Conservation (phyloP, 2,329 filamentous ascomycete genomes). For the Apiospora koreana region DNA sequence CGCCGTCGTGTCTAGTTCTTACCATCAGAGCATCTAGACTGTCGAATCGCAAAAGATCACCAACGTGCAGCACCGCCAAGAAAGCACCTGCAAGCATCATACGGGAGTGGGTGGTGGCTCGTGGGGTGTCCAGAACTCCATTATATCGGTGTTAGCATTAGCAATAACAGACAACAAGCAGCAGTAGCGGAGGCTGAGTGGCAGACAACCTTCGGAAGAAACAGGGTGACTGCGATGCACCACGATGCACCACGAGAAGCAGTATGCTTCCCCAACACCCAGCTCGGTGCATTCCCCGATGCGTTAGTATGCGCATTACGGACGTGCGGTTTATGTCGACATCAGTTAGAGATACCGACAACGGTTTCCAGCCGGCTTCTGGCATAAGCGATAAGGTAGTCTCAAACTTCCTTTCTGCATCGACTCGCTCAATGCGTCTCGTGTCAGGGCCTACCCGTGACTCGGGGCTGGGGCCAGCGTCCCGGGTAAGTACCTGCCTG, state of each 20-base stretch:
- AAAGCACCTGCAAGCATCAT: conserved; percentile 1
- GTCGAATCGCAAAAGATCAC: background rate
- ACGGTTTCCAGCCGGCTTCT: background rate
- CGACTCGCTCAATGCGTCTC: conserved; percentile 1
- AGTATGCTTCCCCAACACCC: background rate
- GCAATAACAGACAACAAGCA: background rate
- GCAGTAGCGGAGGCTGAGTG: background rate
- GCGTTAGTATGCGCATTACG: background rate
- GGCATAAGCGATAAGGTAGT: background rate
- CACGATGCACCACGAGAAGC: conserved; percentile 5
- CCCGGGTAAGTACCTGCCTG: background rate
- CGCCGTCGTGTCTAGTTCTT: background rate
- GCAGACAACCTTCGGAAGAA: conserved; percentile 2
- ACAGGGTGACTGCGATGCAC: conserved; percentile 2
- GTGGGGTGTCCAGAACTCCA: background rate
- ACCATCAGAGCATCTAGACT: background rate
- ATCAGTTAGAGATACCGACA: background rate
- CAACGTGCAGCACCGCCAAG: conserved; percentile 3
- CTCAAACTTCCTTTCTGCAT: background rate
- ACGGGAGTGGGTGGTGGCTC: conserved; percentile 1
- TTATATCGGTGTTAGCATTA: background rate
- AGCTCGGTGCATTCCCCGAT: background rate
- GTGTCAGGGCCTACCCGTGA: background rate
- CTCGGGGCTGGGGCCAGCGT: background rate
- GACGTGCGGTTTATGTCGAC: background rate